These are phyloP conservation scores for Fusarium sp. DNA, from an alignment of 2,329 filamentous ascomycete genomes.

Conservation along the genomic window DNA sequence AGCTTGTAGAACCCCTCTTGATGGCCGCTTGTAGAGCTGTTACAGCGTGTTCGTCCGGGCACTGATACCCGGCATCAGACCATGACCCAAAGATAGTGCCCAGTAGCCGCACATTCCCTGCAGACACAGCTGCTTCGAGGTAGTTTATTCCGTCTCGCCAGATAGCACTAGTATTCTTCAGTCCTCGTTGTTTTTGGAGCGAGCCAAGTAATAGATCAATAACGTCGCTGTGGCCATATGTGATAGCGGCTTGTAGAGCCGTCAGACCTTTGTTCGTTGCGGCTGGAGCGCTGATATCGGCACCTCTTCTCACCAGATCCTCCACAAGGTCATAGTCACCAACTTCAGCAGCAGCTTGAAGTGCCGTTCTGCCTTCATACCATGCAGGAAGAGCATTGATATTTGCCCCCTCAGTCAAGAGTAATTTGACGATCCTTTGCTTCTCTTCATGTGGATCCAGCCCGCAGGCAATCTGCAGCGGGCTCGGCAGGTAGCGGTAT, in stretches of 20 bases:
- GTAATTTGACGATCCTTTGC: rapidly evolving
- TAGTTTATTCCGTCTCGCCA: not conserved
- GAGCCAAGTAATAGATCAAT: not conserved
- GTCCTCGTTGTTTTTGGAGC: not conserved
- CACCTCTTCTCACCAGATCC: rapidly evolving
- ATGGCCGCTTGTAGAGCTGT: not conserved
- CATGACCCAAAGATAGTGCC: rapidly evolving
- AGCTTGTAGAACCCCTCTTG: rapidly evolving
- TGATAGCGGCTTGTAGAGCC: not conserved
- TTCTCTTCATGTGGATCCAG: rapidly evolving
- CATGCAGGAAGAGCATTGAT: not conserved
- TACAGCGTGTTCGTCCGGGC: rapidly evolving
- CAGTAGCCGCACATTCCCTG: rapidly evolving
- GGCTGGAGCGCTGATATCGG: rapidly evolving
- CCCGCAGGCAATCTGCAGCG: not conserved
- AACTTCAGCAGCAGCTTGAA: not conserved
- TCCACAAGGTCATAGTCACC: not conserved
- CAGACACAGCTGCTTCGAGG: not conserved
- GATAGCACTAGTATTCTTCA: rapidly evolving
- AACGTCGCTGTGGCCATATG: not conserved
- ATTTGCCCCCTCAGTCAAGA: not conserved
- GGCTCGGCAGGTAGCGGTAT: not conserved
- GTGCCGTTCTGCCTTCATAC: not conserved
- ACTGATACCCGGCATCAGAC: rapidly evolving
- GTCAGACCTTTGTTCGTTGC: not conserved